These are phyloP conservation scores for Saturnispora galanensis DNA, from an alignment of 805 yeast genomes.

Conservation along the genomic window DNA sequence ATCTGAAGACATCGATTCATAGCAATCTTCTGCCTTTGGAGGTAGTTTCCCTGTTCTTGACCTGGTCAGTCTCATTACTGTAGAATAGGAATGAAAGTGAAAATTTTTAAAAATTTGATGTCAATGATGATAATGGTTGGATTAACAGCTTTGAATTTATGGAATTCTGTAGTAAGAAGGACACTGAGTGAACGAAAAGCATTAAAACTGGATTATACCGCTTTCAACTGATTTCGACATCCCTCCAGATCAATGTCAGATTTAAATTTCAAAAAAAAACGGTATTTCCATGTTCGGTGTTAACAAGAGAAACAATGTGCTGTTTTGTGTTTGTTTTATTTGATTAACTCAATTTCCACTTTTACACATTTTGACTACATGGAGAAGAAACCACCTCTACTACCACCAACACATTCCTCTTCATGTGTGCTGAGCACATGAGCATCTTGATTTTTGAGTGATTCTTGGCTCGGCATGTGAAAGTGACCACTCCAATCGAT, in stretches of 20 bases:
- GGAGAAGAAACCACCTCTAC: background rate
- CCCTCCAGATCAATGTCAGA: background rate
- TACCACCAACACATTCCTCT: too few relatives aligned
- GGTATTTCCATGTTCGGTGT: background rate
- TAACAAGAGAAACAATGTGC: too few relatives aligned
- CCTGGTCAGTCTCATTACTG: slow-evolving; percentile 1
- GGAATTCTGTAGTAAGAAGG: too few relatives aligned
- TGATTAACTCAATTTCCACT: background rate
- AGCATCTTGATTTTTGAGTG: too few relatives aligned
- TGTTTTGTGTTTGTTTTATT: too few relatives aligned
- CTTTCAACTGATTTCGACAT: too few relatives aligned
- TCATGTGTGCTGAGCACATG: too few relatives aligned
- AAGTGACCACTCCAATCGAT: background rate
- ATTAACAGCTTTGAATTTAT: too few relatives aligned
- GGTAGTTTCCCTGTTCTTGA: slow-evolving; percentile 2
- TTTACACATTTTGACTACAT: background rate
- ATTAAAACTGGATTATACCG: too few relatives aligned
- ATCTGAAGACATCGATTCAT: background rate
- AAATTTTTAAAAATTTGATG: background rate
- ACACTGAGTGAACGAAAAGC: too few relatives aligned
- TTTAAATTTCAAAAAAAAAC: background rate
- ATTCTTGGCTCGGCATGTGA: background rate
- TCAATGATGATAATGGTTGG: too few relatives aligned
- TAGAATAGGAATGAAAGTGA: background rate
- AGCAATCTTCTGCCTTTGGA: background rate